Base-by-base conservation (phyloP, 176 grass and related monocot species). In the Chrysopogon serrulatus region DNA sequence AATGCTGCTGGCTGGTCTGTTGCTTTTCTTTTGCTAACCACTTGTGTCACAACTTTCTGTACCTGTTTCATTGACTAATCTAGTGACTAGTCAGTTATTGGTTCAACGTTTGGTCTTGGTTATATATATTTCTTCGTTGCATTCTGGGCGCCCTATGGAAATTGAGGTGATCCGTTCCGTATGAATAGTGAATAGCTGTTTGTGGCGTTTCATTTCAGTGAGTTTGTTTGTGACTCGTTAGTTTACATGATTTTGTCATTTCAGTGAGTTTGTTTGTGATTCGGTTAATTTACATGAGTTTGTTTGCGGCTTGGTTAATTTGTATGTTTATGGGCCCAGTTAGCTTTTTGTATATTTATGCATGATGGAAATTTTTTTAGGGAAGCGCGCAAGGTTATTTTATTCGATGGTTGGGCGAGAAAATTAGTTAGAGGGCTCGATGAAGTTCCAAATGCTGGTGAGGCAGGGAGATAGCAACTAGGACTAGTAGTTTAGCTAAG, bases 1-100 rank as follows among this genome's bases (percentile, higher is more conserved):
- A 83, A 84, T 87, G 80, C 80, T 43, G 16, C 45, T 33, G 69
- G 74, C 74, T 74, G 61, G 68, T 79, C 68, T 68, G 61, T 51
- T 87, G 84, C 84, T 87, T 84, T 87, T 84, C 75, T 87, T 87
- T 84, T 87, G 84, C 84, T 90, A 90, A 87, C 68, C 80, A 74
- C 84, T 49, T 40, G 68, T 90, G 61, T 69, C 65, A 51, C 59
- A 84, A 80, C 75, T 53, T 80, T 30, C 1, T 72, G 51, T 56
- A 72, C 26, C 15, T 73, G 69, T 74, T 79, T 87, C 32, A 3
- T 74, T 84, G 7, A 26, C 79, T 82, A 65, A 86, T 86, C 43
- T 86, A 77, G 71, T 82, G 73, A 82, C 88, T 82, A 53, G 35
- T 39, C 54, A 86, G 45, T 21, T 82, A 10, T 56, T 82, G 45